phyloP scores from a whole-genome alignment of 192 early-diverging fungal species.

The Coemansia sp. region DNA sequence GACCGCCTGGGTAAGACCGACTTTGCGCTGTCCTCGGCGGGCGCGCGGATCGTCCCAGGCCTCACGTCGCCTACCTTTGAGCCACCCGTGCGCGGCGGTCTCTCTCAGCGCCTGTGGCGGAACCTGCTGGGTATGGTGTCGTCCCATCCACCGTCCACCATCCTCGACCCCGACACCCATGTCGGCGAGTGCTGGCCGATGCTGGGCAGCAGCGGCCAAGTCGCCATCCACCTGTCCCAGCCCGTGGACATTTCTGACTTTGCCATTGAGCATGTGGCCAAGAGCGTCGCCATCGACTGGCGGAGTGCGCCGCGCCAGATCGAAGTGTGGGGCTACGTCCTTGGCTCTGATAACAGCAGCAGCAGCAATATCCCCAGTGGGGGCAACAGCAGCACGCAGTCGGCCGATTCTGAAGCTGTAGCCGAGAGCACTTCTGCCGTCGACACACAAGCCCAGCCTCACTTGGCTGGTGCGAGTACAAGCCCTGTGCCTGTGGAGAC shows the following conservation, averaged over 20 bases:
- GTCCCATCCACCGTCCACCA: slow-evolving; percentile 43
- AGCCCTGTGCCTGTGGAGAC: neutral
- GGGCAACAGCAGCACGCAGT: neutral
- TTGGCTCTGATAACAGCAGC: slow-evolving; percentile 6
- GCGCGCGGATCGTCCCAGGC: slow-evolving; percentile 63
- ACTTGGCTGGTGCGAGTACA: neutral
- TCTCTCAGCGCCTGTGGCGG: slow-evolving; percentile 21
- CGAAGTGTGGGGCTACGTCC: slow-evolving; percentile 66
- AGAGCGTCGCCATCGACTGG: slow-evolving; percentile 60
- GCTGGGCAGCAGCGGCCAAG: slow-evolving; percentile 61
- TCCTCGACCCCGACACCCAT: slow-evolving; percentile 55
- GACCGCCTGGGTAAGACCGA: slow-evolving; percentile 64
- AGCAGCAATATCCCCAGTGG: neutral
- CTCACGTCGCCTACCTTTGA: slow-evolving; percentile 67
- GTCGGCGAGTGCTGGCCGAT: slow-evolving; percentile 81
- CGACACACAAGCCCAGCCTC: neutral
- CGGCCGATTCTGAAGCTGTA: neutral
- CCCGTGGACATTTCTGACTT: slow-evolving; percentile 62
- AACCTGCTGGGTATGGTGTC: slow-evolving; percentile 34
- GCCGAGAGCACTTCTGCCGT: neutral
- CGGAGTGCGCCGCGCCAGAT: slow-evolving; percentile 66
- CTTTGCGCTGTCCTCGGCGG: slow-evolving; percentile 69
- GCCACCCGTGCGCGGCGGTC: slow-evolving; percentile 21
- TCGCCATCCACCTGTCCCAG: slow-evolving; percentile 64
- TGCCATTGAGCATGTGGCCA: slow-evolving; percentile 72